These are phyloP conservation scores for Peniophora sp. DNA, from an alignment of 1,284 basidiomycete genomes.

Conservation along the genomic window DNA sequence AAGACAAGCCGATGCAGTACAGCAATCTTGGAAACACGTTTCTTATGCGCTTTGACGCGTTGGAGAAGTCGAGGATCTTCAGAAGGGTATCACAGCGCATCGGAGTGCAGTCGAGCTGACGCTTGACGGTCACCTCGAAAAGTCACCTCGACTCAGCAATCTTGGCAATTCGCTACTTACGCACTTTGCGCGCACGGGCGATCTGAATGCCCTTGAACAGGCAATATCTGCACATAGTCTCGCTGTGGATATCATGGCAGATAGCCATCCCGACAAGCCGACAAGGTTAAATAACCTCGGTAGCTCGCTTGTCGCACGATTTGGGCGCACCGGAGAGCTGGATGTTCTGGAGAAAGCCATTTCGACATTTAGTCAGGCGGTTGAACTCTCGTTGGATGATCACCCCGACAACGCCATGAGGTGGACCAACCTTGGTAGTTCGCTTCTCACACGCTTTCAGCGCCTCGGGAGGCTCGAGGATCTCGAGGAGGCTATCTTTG, in stretches of 20 bases:
- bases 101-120: not conserved
- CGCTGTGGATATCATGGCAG: not conserved
- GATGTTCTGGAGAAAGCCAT: conserved; percentile 10
- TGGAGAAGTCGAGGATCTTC: not conserved
- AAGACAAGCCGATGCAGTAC: too few relatives aligned
- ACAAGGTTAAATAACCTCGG: conserved; percentile 15
- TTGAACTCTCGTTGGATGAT: too few relatives aligned
- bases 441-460: not conserved
- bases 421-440: too few relatives aligned
- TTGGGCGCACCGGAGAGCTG: conserved; percentile 13
- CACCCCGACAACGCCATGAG: too few relatives aligned
- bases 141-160: conserved; percentile 14
- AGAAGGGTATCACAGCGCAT: not conserved
- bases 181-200: conserved; percentile 15
- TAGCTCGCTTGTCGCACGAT: conserved; percentile 19
- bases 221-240: not conserved
- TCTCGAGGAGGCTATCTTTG: conserved; percentile 19
- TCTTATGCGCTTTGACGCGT: not conserved
- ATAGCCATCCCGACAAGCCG: too few relatives aligned
- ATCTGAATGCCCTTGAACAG: not conserved
- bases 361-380: too few relatives aligned
- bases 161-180: conserved; percentile 20
- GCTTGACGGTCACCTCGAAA: not conserved
- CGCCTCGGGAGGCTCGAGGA: conserved; percentile 5
- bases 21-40: too few relatives aligned